Evolutionary conservation across 164 flowering plant genomes (phyloP), one percentile per base, ranked within the genome.

Genomic region (Stephania japonica): DNA sequence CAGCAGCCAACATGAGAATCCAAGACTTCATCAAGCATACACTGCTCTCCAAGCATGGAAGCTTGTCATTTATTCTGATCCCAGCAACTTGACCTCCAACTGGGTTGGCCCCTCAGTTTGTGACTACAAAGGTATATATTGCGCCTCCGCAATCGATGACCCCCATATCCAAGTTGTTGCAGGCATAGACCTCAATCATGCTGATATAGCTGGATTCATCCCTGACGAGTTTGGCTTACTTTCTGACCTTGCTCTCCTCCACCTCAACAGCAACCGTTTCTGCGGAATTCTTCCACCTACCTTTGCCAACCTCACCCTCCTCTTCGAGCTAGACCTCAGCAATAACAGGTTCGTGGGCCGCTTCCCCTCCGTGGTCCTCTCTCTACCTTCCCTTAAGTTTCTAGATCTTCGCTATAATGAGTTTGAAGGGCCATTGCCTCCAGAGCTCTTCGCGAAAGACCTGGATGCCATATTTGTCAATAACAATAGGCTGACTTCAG

Each of bases 21-120:
- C 83, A 0, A 80, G 85, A 64, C 91, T 90, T 70, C 81, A 79
- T 25, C 84, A 81, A 76, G 95, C 97, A 56, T 90, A 83, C 71
- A 26, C 80, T 26, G 94, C 92, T 6, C 83, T 92, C 71, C 93
- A 90, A 75, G 90, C 92, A 42, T 92, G 97, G 97, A 92, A 92
- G 69, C 74, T 64, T 0, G 92, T 84, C 6, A 89, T 92, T 71
- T 87, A 83, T 86, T 90, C 93, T 7, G 97, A 92, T 78, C 95
- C 97, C 0, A 50, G 10, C 19, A 90, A 92, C 86, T 50, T 80
- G 80, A 90, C 92, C 38, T 56, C 86, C 75, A 83, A 86, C 80
- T 90, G 97, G 97, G 74, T 78, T 32, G 97, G 97, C 65, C 87
- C 88, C 14, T 70, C 73, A 6, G 92, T 92, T 4, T 92, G 97